Evolutionary conservation across 2,329 filamentous ascomycete genomes (phyloP).

Genomic region (Colletotrichum eremochloae): DNA sequence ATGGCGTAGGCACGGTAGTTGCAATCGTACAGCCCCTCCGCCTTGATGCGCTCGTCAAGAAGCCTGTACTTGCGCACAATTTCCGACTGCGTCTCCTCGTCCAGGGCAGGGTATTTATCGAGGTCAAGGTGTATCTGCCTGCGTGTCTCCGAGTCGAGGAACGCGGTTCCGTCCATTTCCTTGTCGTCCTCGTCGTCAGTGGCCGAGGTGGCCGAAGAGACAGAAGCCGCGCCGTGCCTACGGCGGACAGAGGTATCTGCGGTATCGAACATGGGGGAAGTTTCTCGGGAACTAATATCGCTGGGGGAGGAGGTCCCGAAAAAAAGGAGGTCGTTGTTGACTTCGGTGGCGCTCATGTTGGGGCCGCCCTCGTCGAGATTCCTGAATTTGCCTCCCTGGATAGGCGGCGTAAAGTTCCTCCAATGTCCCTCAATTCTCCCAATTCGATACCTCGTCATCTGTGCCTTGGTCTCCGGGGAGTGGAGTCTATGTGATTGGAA

Average conservation of each 20-base stretch:
- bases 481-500: conserved; percentile 74
- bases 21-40: conserved; percentile 85
- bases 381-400: conserved; percentile 88
- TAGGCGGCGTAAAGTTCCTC: conserved; percentile 90
- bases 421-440: conserved; percentile 85
- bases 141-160: conserved; percentile 79
- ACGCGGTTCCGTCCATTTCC: conserved; percentile 67
- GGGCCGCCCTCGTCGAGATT: conserved; percentile 46
- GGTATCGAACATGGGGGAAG: conserved; percentile 65
- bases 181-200: conserved; percentile 60
- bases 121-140: conserved; percentile 82
- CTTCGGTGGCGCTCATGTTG: conserved; percentile 53
- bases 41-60: conserved; percentile 78
- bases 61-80: conserved; percentile 87
- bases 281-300: conserved; percentile 65
- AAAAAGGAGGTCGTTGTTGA: conserved; percentile 38
- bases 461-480: conserved; percentile 79
- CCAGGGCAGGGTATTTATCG: conserved; percentile 84
- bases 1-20: conserved; percentile 84
- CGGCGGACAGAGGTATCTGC: conserved; percentile 49
- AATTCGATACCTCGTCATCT: conserved; percentile 87
- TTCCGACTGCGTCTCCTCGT: conserved; percentile 77
- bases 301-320: conserved; percentile 57
- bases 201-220: conserved; percentile 69
- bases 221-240: conserved; percentile 58